phyloP scores from a whole-genome alignment of 176 grass and related monocot genomes.

The Phoenix dactylifera region DNA sequence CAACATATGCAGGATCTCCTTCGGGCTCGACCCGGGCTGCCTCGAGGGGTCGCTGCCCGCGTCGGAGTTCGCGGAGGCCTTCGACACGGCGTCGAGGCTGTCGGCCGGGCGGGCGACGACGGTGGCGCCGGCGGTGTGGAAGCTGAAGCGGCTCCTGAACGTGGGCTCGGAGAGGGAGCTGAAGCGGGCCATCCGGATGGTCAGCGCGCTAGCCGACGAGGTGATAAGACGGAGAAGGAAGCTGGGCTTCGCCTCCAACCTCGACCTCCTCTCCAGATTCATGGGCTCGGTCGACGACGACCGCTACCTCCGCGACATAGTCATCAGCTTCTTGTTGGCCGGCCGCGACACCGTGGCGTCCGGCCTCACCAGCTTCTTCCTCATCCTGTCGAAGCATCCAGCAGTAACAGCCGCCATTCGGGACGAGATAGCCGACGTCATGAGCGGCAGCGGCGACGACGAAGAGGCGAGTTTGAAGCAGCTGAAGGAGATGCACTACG shows the following conservation, averaged over 20 bases:
- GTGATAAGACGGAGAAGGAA: constrained; percentile 53
- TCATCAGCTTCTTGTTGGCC: constrained; percentile 73
- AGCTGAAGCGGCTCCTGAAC: constrained; percentile 47
- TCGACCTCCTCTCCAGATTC: constrained; percentile 78
- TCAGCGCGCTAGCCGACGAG: constrained; percentile 38
- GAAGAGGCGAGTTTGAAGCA: constrained; percentile 3
- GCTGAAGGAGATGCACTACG: constrained; percentile 1
- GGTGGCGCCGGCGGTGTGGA: constrained; percentile 45
- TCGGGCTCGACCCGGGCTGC: constrained; percentile 59
- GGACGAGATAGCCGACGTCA: constrained; percentile 22
- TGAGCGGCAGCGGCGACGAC: constrained; percentile 19
- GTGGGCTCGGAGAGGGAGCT: constrained; percentile 62
- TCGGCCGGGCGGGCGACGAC: constrained; percentile 32
- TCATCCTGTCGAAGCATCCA: constrained; percentile 52
- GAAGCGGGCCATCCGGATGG: constrained; percentile 27
- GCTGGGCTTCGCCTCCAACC: constrained; percentile 27
- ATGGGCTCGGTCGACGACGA: constrained; percentile 31
- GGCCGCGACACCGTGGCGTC: constrained; percentile 69
- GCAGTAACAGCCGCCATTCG: constrained; percentile 26
- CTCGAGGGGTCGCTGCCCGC: constrained; percentile 35
- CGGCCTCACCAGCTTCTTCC: constrained; percentile 58
- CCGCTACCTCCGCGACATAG: constrained; percentile 79
- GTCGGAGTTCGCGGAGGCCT: constrained; percentile 46
- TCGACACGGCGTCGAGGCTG: constrained; percentile 44
- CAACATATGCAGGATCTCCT: constrained; percentile 76